Conservation (phyloP, 768 basidiomycete species). For the Brasilioporus rufonigricans region DNA sequence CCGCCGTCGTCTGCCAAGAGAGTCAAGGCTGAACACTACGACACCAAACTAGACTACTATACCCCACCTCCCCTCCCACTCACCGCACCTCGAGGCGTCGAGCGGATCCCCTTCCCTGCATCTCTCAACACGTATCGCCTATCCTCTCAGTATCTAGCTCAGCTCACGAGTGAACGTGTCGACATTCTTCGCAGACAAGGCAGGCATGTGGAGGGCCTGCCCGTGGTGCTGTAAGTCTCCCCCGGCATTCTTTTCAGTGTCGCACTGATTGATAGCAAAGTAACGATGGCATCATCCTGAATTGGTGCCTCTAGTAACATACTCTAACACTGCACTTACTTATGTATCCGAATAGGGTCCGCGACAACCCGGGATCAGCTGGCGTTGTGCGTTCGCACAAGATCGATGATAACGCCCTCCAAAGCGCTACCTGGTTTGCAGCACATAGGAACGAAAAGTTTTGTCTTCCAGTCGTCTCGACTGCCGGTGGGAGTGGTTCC, state of each 20-base stretch:
- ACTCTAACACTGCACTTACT: not conserved
- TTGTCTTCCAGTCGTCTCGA: not conserved
- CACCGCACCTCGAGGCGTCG: conserved; percentile 25
- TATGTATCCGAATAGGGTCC: conserved; percentile 18
- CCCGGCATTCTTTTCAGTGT: not conserved
- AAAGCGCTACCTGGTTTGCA: not conserved
- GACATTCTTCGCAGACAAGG: conserved; percentile 18
- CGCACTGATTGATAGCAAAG: conserved; percentile 15
- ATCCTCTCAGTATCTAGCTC: conserved; percentile 10
- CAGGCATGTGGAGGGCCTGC: conserved; percentile 24
- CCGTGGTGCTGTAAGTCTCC: conserved; percentile 25
- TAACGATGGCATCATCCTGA: conserved; percentile 28
- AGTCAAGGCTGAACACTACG: conserved; percentile 16
- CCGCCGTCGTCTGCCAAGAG: conserved; percentile 16
- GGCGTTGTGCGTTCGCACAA: not conserved
- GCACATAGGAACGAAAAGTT: not conserved
- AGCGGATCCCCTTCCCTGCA: conserved; percentile 22
- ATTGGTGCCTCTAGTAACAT: conserved; percentile 22
- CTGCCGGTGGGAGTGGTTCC: not conserved
- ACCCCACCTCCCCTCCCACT: conserved; percentile 19
- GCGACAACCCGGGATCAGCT: conserved; percentile 1
- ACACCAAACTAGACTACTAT: not conserved
- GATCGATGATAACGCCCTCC: not conserved
- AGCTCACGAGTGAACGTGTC: conserved; percentile 18
- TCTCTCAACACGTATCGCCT: conserved; percentile 9